phyloP scores from a whole-genome alignment of 345 rosid species.

The Turnera subulata region DNA sequence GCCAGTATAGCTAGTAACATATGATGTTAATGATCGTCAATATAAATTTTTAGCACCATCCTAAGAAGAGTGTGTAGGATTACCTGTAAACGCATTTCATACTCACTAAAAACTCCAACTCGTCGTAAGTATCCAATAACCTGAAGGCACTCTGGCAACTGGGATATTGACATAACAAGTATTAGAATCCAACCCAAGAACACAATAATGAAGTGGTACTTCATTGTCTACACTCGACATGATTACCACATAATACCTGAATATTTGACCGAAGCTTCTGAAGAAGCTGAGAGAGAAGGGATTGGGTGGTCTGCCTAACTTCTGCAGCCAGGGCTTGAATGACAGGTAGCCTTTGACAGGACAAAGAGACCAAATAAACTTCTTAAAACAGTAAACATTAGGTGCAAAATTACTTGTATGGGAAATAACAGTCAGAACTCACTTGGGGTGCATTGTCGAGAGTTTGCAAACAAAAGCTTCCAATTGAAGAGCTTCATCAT shows the following conservation, averaged over 20 bases:
- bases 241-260: constrained; percentile 48
- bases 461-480: constrained; percentile 93
- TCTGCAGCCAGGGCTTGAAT: constrained; percentile 88
- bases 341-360: constrained; percentile 59
- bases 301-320: constrained; percentile 89
- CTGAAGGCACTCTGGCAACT: constrained; percentile 95
- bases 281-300: constrained; percentile 90
- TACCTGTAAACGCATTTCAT: constrained; percentile 96
- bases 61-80: constrained; percentile 11
- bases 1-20: not conserved
- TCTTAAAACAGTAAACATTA: constrained; percentile 8
- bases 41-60: not conserved
- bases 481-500: constrained; percentile 94
- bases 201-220: not conserved
- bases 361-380: constrained; percentile 16
- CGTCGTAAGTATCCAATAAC: constrained; percentile 93
- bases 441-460: constrained; percentile 96
- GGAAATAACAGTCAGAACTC: constrained; percentile 34
- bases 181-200: constrained; percentile 11
- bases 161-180: constrained; percentile 18
- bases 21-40: not conserved
- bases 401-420: not conserved
- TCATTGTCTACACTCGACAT: constrained; percentile 5
- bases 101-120: constrained; percentile 86
- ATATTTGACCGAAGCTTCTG: constrained; percentile 89